Percentiles rank a stretch among this genome's conserved stretches.
These are phyloP conservation scores for Elaeis oleifera DNA, from an alignment of 202 grass and related monocot genomes.

Conservation along the genomic window DNA sequence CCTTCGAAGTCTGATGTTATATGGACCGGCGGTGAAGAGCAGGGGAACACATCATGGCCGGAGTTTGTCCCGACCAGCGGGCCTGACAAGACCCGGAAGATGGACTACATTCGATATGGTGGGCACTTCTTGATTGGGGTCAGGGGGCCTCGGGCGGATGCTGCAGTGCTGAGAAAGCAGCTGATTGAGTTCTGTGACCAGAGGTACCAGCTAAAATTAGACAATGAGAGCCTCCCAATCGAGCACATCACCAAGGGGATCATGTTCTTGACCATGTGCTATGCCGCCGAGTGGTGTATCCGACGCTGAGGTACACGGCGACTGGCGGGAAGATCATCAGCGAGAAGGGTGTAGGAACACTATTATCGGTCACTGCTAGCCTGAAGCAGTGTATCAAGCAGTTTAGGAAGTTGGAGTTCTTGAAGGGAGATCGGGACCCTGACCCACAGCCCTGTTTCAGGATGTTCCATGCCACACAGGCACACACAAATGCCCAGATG, in stretches of 20 bases:
- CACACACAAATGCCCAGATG: conserved; percentile 93
- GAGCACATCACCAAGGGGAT: conserved; percentile 98
- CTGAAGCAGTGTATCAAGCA: conserved; percentile 90
- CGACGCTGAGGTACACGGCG: conserved; percentile 84
- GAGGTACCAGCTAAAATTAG: conserved; percentile 65
- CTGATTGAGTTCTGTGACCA: conserved; percentile 84
- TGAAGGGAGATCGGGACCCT: conserved; percentile 88
- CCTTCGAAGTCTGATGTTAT: conserved; percentile 76
- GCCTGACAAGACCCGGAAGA: conserved; percentile 86
- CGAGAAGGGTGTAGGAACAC: conserved; percentile 87
- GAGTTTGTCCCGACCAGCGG: conserved; percentile 89
- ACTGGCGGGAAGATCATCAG: conserved; percentile 96
- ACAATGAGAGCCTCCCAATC: conserved; percentile 78
- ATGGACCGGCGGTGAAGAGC: conserved; percentile 50
- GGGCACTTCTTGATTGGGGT: conserved; percentile 86
- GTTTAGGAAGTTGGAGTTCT: conserved; percentile 78
- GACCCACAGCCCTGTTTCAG: conserved; percentile 93
- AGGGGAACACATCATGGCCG: conserved; percentile 87
- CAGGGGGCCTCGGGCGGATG: conserved; percentile 69
- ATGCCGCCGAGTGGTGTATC: conserved; percentile 86
- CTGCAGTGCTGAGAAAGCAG: conserved; percentile 72
- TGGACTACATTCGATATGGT: conserved; percentile 79
- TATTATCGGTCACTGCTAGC: conserved; percentile 85
- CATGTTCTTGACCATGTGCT: conserved; percentile 94
- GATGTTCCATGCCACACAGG: conserved; percentile 97